Evolutionary conservation across 2,329 filamentous ascomycete species (phyloP), one percentile per base, ranked within the genome.

Genomic region (Cladosporium sp.): DNA sequence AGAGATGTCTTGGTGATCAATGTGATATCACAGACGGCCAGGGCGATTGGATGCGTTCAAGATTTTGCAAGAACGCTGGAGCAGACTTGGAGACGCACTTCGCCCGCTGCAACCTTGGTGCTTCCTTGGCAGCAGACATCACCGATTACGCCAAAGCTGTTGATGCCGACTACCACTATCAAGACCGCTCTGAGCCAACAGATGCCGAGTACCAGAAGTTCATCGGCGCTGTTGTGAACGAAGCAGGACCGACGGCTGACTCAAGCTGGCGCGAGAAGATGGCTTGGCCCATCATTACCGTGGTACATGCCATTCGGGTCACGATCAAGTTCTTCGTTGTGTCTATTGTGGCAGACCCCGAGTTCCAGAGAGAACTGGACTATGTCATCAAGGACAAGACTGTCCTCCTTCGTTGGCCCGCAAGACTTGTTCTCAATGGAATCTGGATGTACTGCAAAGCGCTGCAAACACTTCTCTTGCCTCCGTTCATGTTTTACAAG

Each of bases 281-380:
- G 17, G 61, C 63, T 41, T 57, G 64, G 7, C 68, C 71, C 0
- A 54, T 73, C 19, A 65, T 65, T 17, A 70, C 67, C 18, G 24
- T 70, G 1, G 77, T 76, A 54, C 72, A 77, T 47, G 63, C 62
- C 3, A 36, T 73, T 1, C 73, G 73, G 1, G 63, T 68, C 2
- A 65, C 68, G 49, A 62, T 74, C 53, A 79, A 79, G 47, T 77
- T 78, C 56, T 64, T 75, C 29, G 64, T 76, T 7, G 69, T 78
- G 38, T 73, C 76, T 9, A 64, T 76, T 17, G 70, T 79, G 55
- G 76, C 76, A 2, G 76, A 79, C 56, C 70, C 74, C 0, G 76
- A 79, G 55, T 77, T 74, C 53, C 72, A 78, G 54, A 65, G 75
- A 53, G 76, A 79, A 49, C 65, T 79, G 40, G 68, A 73, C 51